Evolutionary conservation across 345 rosid genomes (phyloP), one percentile per base, ranked within the genome.

Genomic region (Viola odorata): DNA sequence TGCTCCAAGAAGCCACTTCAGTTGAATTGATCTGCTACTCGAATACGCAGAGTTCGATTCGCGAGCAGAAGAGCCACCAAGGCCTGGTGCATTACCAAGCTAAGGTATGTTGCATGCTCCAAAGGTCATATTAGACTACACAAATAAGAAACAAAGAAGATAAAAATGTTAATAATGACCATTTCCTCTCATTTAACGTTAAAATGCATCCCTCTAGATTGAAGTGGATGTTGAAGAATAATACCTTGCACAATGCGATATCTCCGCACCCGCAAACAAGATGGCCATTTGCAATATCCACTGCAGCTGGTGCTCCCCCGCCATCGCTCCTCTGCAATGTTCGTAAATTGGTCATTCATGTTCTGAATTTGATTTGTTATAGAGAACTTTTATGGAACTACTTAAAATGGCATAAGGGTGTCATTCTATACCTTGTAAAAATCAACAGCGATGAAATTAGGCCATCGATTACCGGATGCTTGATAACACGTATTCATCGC

Each of bases 101-200:
- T 74, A 65, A 7, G 83, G 75, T 11, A 56, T 1, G 37, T 75
- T 41, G 37, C 88, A 81, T 0, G 8, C 76, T 52, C 84, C 91
- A 10, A 58, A 76, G 36, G 56, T 76, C 85, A 69, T 77, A 60
- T 83, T 83, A 45, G 70, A 78, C 88, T 83, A 73, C n/a, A n/a
- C 70, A 56, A n/a, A 37, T n/a, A 40, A 60, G 8, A 37, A 62
- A 15, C 0, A 50, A 6, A 36, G n/a, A n/a, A n/a, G 13, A 50
- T 17, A 41, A 0, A 13, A 17, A 12, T 38, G 7, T 64, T 32
- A 45, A 6, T 36, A 4, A 15, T 50, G 5, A 62, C 45, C 45
- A 42, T 10, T 42, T 5, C 5, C 10, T 42, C 10, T 5, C 10
- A 42, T 10, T 42, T 42, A 5, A 42, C 45, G 5, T 41, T 41